A percentile compares a stretch with the other conserved stretches of the same genome.
phyloP scores from a whole-genome alignment of 2,329 filamentous ascomycete species.

The Huntiella omanensis region DNA sequence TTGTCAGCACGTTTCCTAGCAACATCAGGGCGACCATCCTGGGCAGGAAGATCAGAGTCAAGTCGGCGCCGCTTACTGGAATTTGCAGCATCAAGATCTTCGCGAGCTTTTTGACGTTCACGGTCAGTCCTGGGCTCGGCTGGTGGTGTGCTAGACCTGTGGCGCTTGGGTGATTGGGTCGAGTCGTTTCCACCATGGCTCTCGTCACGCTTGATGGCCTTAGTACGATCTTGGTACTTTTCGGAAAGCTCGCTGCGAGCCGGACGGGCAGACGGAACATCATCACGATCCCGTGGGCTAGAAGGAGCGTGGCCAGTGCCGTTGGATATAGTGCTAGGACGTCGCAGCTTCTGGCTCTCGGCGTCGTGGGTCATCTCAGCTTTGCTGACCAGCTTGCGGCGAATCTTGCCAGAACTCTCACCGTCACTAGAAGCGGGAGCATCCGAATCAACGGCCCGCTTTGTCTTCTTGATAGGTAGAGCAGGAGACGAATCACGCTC shows the following conservation, averaged over 20 bases:
- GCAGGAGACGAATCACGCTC: constrained; percentile 35
- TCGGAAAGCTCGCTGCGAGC: constrained; percentile 23
- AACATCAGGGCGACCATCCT: constrained; percentile 18
- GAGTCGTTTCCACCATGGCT: constrained; percentile 30
- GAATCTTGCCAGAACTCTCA: constrained; percentile 40
- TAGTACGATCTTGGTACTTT: constrained; percentile 37
- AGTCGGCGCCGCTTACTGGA: constrained; percentile 40
- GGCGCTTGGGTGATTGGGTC: constrained; percentile 37
- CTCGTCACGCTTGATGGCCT: constrained; percentile 42
- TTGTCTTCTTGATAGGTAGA: constrained; percentile 31
- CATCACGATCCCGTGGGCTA: constrained; percentile 31
- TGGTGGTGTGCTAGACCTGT: constrained; percentile 39
- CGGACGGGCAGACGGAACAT: constrained; percentile 29
- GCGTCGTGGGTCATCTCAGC: constrained; percentile 39
- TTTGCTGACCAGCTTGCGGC: constrained; percentile 44
- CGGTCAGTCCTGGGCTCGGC: constrained; percentile 29
- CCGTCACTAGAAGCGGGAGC: constrained; percentile 35
- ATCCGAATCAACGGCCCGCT: constrained; percentile 33
- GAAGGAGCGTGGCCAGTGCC: constrained; percentile 34
- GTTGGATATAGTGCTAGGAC: constrained; percentile 38
- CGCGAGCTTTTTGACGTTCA: constrained; percentile 23
- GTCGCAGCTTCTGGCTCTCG: constrained; percentile 30
- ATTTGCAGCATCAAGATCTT: constrained; percentile 28
- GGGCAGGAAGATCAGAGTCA: constrained; percentile 26
- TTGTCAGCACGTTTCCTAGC: constrained; percentile 17